A percentile compares a stretch with the other conserved stretches of the same genome.
Evolutionary conservation across 257 asterid species (phyloP).

Genomic region (Phtheirospermum japonicum): DNA sequence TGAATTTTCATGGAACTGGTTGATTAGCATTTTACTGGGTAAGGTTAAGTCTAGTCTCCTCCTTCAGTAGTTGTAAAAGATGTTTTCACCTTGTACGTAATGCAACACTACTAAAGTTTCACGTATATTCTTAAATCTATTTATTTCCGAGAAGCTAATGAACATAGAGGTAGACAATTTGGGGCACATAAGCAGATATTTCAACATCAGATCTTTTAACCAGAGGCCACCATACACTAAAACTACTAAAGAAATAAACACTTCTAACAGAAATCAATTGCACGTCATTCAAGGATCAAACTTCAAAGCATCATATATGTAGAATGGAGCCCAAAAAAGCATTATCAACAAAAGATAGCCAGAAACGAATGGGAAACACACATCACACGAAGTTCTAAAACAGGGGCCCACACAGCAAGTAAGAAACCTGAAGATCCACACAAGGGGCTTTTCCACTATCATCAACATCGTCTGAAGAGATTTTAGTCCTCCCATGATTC

Average conservation of each 20-base stretch:
- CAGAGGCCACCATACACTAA: neutral
- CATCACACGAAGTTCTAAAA: neutral
- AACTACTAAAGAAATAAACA: neutral
- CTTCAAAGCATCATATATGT: neutral
- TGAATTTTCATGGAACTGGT: neutral
- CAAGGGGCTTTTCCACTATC: constrained; percentile 29
- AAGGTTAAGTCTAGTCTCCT: neutral
- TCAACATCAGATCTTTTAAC: constrained; percentile 6
- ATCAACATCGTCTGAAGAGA: too few species aligned
- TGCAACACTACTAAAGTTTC: constrained; percentile 5
- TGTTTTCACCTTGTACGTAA: neutral
- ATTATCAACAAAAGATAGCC: constrained; percentile 1
- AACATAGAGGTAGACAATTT: constrained; percentile 1
- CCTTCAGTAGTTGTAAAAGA: neutral
- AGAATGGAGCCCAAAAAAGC: neutral
- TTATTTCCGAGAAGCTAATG: neutral
- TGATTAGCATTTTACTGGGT: constrained; percentile 1
- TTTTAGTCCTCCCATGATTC: constrained; percentile 11
- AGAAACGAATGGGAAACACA: neutral
- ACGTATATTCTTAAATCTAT: neutral
- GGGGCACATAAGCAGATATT: neutral
- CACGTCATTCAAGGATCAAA: neutral
- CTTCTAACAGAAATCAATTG: neutral
- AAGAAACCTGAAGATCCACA: constrained; percentile 59
- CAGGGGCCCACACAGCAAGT: constrained; percentile 8